phyloP scores from a whole-genome alignment of 345 rosid species.

The Lagerstroemia speciosa region DNA sequence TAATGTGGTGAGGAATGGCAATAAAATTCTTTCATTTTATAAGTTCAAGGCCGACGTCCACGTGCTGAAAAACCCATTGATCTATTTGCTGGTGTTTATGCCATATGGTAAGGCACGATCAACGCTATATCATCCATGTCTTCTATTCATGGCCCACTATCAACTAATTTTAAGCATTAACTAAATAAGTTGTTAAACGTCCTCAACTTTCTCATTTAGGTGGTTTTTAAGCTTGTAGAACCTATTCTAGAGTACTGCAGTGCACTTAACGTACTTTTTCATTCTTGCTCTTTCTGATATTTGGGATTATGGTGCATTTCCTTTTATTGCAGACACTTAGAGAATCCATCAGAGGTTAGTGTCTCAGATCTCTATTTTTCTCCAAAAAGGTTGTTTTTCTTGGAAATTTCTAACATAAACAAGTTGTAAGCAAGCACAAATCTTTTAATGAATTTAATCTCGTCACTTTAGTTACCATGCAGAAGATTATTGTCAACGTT shows the following conservation, averaged over 20 bases:
- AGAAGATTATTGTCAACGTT: neutral
- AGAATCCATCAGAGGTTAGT: conserved; percentile 72
- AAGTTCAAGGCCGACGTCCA: neutral
- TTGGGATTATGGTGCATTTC: conserved; percentile 3
- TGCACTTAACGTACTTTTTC: neutral
- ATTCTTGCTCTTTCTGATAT: conserved; percentile 10
- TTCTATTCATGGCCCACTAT: neutral
- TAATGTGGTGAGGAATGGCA: neutral
- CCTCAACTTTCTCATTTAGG: neutral
- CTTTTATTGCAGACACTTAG: conserved; percentile 48
- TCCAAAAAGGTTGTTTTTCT: neutral
- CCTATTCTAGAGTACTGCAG: neutral
- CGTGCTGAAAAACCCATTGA: neutral
- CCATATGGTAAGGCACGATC: neutral
- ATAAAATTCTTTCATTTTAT: neutral
- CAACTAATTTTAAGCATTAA: neutral
- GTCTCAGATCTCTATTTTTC: conserved; percentile 4
- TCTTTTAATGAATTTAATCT: neutral
- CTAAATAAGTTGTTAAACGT: neutral
- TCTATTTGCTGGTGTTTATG: neutral
- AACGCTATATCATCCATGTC: neutral
- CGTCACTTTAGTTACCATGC: neutral
- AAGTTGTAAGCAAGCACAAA: neutral
- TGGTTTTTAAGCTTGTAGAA: neutral
- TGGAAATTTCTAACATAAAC: neutral